A percentile compares a stretch with the other conserved stretches of the same genome.
phyloP scores from a whole-genome alignment of 768 basidiomycete genomes.

The Lactarius sanguifluus region DNA sequence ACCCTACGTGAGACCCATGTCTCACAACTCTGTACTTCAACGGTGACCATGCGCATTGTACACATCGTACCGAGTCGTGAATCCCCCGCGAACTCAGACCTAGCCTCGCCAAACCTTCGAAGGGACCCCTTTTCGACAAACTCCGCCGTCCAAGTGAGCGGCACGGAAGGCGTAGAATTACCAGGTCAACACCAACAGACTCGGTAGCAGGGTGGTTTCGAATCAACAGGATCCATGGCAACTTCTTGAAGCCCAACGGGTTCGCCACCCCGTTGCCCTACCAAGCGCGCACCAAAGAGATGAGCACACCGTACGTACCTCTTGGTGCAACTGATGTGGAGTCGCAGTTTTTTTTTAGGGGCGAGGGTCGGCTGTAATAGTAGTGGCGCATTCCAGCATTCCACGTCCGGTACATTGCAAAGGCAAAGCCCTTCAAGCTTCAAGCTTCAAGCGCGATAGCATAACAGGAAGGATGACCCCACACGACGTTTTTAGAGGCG shows the following conservation, averaged over 20 bases:
- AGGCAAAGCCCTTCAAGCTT: not conserved
- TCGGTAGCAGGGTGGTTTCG: not conserved
- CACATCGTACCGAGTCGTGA: not conserved
- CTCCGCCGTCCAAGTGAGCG: not conserved
- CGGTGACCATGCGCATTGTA: not conserved
- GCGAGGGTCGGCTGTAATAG: not conserved
- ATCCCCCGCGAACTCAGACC: not conserved
- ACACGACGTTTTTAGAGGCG: not conserved
- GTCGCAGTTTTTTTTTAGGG: not conserved
- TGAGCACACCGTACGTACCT: not conserved
- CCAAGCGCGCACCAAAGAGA: not conserved
- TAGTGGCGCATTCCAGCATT: not conserved
- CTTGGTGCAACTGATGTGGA: not conserved
- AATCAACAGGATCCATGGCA: not conserved
- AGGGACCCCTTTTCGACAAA: not conserved
- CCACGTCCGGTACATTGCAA: not conserved
- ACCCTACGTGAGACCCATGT: conserved; percentile 1
- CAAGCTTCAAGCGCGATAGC: not conserved
- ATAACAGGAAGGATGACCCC: not conserved
- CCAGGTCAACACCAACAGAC: not conserved
- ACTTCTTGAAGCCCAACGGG: not conserved
- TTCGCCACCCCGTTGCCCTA: not conserved
- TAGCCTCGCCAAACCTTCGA: not conserved
- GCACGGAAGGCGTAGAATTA: not conserved
- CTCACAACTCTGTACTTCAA: not conserved